These are phyloP conservation scores for Kurtzmaniella quercitrusa DNA, from an alignment of 1,139 yeast species.

Conservation along the genomic window DNA sequence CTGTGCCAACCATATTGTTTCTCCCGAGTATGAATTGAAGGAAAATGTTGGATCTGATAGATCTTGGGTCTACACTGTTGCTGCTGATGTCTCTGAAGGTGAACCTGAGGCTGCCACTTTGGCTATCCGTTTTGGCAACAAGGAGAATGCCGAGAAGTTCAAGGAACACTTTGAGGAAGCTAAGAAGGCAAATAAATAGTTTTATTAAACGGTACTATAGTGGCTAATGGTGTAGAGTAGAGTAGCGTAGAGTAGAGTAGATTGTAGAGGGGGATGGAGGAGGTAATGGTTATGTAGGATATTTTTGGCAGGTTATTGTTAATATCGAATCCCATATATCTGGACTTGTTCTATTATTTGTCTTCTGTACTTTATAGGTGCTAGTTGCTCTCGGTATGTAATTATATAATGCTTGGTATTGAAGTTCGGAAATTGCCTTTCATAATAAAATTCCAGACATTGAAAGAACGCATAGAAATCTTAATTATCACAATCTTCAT, in stretches of 20 bases:
- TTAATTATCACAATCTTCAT: no score
- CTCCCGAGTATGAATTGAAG: conserved; percentile 79
- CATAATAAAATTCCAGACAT: no score
- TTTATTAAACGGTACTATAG: not conserved
- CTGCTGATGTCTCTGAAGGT: conserved; percentile 95
- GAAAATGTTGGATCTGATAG: conserved; percentile 97
- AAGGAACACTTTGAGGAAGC: conserved; percentile 88
- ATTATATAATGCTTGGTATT: no score
- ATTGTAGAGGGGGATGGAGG: no score
- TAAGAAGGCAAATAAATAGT: conserved; percentile 53
- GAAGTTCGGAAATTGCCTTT: no score
- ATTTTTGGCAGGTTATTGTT: no score
- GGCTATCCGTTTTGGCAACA: conserved; percentile 95
- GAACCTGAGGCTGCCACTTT: conserved; percentile 93
- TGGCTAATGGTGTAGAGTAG: not conserved
- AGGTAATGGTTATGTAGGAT: no score
- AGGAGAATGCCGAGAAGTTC: conserved; percentile 95
- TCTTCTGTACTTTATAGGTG: no score
- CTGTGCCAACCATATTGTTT: conserved; percentile 93
- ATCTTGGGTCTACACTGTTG: conserved; percentile 95
- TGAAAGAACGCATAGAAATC: no score
- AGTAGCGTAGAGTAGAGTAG: not conserved
- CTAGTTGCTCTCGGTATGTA: no score
- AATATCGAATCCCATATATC: no score
- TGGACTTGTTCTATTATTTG: no score